phyloP scores from a whole-genome alignment of 2,329 filamentous ascomycete genomes.

The Monilinia fructigena region DNA sequence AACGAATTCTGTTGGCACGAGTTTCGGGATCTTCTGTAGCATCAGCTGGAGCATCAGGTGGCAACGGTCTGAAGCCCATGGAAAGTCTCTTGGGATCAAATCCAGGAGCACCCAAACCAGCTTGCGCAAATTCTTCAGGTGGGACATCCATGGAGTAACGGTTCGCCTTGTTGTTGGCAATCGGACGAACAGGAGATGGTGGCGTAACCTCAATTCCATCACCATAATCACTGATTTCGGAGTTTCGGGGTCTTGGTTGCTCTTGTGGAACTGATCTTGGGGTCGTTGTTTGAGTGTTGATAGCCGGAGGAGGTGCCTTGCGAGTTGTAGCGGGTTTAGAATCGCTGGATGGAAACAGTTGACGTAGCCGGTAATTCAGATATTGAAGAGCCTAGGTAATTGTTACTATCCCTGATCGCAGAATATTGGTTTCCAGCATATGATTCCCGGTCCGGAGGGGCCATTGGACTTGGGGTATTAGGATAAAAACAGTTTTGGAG shows the following conservation, averaged over 20 bases:
- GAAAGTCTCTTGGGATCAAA: slow-evolving; percentile 60
- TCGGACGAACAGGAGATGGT: slow-evolving; percentile 44
- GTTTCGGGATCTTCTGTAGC: slow-evolving; percentile 88
- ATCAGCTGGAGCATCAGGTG: slow-evolving; percentile 70
- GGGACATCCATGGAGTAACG: slow-evolving; percentile 42
- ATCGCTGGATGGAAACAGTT: slow-evolving; percentile 9
- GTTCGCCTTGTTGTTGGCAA: slow-evolving; percentile 31
- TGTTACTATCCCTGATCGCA: slow-evolving; percentile 36
- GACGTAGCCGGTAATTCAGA: too few species aligned
- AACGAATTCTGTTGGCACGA: slow-evolving; percentile 92
- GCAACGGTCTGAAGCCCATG: slow-evolving; percentile 77
- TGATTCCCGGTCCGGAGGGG: slow-evolving; percentile 26
- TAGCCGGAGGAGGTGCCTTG: slow-evolving; percentile 22
- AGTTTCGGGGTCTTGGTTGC: slow-evolving; percentile 45
- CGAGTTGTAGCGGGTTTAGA: slow-evolving; percentile 24
- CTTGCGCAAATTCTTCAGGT: slow-evolving; percentile 42
- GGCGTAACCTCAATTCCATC: slow-evolving; percentile 49
- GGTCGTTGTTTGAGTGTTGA: slow-evolving; percentile 38
- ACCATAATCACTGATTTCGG: slow-evolving; percentile 52
- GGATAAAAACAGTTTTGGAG: slow-evolving; percentile 26
- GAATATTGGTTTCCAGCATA: slow-evolving; percentile 24
- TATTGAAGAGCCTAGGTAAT: slow-evolving; percentile 37
- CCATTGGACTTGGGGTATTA: slow-evolving; percentile 19
- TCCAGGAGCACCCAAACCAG: slow-evolving; percentile 54
- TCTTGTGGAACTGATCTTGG: slow-evolving; percentile 42